Evolutionary conservation across 2,329 filamentous ascomycete species (phyloP).

Genomic region (Escovopsis sp.): DNA sequence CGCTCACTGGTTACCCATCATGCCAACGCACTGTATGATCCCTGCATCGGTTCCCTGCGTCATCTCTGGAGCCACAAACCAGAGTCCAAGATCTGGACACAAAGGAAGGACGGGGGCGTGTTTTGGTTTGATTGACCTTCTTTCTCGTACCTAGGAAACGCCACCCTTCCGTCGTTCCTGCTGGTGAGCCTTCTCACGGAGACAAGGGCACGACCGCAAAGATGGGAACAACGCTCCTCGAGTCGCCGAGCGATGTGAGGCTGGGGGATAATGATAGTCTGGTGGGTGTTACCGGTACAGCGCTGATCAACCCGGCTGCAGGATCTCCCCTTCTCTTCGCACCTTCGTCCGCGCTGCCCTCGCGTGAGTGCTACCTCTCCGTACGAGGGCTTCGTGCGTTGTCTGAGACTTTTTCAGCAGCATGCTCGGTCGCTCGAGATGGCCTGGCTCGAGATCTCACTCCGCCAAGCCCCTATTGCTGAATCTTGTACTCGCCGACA

Average conservation of each 20-base stretch:
- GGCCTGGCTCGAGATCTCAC: background rate
- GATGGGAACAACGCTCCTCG: background rate
- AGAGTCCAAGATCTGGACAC: background rate
- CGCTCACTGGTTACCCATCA: too few relatives aligned
- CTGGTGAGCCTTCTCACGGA: background rate
- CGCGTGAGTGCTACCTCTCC: background rate
- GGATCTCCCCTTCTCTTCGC: background rate
- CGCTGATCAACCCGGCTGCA: background rate
- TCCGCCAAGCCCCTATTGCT: slow-evolving; percentile 3
- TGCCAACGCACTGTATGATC: background rate
- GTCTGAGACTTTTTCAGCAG: slow-evolving; percentile 4
- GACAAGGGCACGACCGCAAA: background rate
- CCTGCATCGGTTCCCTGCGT: slow-evolving; percentile 7
- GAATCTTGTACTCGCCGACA: slow-evolving; percentile 4
- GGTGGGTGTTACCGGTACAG: too few relatives aligned
- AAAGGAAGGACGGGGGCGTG: background rate
- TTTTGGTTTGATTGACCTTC: background rate
- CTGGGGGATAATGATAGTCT: background rate
- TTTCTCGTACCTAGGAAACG: background rate
- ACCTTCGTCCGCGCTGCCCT: background rate
- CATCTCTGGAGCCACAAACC: slow-evolving; percentile 5
- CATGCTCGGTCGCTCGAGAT: background rate
- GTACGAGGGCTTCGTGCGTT: background rate
- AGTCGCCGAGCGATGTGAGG: background rate
- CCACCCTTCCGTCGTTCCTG: background rate